Evolutionary conservation across 768 basidiomycete genomes (phyloP), one percentile per base, ranked within the genome.

Genomic region (Russula sp.): DNA sequence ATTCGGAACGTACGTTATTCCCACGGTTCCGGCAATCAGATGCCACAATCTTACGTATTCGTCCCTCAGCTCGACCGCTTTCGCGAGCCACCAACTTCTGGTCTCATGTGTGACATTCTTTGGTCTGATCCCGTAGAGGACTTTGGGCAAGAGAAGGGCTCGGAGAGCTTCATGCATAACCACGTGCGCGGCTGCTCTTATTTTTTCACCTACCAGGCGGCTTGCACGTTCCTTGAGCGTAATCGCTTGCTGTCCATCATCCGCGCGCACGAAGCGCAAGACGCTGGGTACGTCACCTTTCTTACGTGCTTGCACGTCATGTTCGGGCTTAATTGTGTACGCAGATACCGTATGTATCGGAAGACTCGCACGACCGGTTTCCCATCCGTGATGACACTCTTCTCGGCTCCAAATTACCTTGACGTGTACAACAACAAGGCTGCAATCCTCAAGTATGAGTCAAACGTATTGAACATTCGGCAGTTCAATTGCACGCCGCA

Each of bases 311-410:
- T 48, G 14, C 48, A 62, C 13, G 50, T 52, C 37, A 55, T 49
- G 52, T 40, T 56, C 14, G 62, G 27, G 54, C 32, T 50, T 47
- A 34, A 39, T 7, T 32, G 55, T 45, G 51, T 31, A 58, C 37
- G 2, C 66, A 94, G 92, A 13, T 97, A 96, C 73, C 91, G 95
- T 59, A 98, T 98, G 97, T 98, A 98, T 72, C 91, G 94, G 68
- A 99, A 99, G 77, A 98, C 96, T 5, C 93, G 94, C 76, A 90
- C 92, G 20, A 98, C 95, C 0, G 95, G 96, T 6, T 98, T 99
- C 80, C 96, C 97, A 18, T 96, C 94, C 16, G 95, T 99, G 62
- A 98, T 99, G 94, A 98, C 96, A n/a, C 94, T 99, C 71, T 99
- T 99, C 77, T 95, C 92, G 16, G 95, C 95, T 8, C 97, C 97